phyloP scores from a whole-genome alignment of 208 protist genomes.

The Angomonas deanei region DNA sequence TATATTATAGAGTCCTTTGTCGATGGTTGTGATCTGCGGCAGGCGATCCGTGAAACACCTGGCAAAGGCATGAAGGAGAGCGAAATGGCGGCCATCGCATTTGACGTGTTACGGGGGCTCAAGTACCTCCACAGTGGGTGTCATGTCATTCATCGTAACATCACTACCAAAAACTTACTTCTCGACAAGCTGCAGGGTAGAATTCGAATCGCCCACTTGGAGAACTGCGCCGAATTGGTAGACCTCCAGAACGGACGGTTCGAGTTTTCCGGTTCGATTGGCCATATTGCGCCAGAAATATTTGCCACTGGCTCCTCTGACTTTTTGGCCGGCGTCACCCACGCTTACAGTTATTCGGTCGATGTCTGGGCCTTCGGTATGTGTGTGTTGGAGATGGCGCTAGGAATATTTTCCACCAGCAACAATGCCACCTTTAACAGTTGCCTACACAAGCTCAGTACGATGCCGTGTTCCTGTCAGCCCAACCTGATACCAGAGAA shows the following conservation, averaged over 20 bases:
- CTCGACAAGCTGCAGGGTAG: constrained; percentile 20
- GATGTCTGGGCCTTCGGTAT: constrained; percentile 63
- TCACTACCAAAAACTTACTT: constrained; percentile 60
- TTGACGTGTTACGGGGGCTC: constrained; percentile 49
- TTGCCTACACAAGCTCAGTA: neutral
- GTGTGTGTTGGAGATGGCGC: constrained; percentile 40
- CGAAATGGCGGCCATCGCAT: constrained; percentile 49
- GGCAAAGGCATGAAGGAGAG: neutral
- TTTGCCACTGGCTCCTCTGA: too few species aligned
- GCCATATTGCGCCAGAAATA: neutral
- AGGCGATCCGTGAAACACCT: neutral
- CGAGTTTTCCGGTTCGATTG: neutral
- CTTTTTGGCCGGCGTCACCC: too few species aligned
- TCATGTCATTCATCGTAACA: constrained; percentile 43
- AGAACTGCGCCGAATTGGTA: neutral
- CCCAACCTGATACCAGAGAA: too few species aligned
- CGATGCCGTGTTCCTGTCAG: neutral
- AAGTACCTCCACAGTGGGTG: constrained; percentile 65
- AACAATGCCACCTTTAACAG: neutral
- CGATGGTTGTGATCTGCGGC: neutral
- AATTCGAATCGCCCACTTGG: constrained; percentile 23
- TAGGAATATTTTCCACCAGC: neutral
- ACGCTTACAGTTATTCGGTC: too few species aligned
- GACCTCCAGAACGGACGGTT: neutral
- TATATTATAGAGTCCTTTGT: neutral